Conservation (phyloP, 176 grass and related monocot species). For the Lolium multiflorum region DNA sequence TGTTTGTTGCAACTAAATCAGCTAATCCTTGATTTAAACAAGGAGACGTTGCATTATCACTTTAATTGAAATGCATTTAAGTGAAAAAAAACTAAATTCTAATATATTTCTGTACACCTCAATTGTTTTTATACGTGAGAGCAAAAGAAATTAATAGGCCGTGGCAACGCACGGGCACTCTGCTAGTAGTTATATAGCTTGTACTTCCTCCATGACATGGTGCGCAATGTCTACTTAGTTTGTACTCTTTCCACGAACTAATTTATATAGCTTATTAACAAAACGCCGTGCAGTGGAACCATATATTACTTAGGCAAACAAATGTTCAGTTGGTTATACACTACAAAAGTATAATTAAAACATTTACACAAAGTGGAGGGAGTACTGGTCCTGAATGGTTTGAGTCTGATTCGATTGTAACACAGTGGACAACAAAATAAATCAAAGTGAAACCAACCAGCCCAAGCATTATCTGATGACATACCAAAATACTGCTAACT, state of each 20-base stretch:
- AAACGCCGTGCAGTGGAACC: neutral
- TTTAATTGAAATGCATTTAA: no score
- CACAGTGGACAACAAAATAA: neutral
- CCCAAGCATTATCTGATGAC: neutral
- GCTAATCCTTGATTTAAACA: no score
- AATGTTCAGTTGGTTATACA: neutral
- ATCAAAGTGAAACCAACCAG: constrained; percentile 6
- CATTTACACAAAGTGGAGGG: neutral
- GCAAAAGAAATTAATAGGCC: no score
- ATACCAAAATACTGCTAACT: neutral
- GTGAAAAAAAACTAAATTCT: no score
- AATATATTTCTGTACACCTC: no score
- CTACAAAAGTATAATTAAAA: neutral
- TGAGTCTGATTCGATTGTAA: neutral
- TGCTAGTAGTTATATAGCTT: neutral
- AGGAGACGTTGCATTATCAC: no score
- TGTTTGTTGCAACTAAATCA: no score
- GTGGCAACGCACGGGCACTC: no score
- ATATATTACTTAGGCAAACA: neutral
- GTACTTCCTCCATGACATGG: neutral
- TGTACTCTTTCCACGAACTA: neutral
- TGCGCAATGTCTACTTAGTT: neutral
- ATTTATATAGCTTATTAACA: neutral
- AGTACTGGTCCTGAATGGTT: neutral
- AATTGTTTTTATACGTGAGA: no score